phyloP scores from a whole-genome alignment of 257 asterid genomes.

The Rubia yunnanensis region DNA sequence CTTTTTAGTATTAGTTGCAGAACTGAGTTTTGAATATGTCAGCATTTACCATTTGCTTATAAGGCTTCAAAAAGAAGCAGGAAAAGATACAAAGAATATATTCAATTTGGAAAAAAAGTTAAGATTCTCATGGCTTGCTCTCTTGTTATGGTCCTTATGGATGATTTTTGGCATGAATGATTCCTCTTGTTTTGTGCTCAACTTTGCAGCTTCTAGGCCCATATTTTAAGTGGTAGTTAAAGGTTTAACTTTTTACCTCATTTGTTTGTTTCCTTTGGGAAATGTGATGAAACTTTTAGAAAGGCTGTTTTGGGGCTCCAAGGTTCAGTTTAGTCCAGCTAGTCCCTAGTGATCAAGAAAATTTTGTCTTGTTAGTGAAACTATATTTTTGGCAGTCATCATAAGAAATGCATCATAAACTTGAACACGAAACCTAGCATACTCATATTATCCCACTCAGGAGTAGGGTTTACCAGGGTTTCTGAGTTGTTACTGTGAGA shows the following conservation, averaged over 20 bases:
- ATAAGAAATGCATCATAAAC: neutral
- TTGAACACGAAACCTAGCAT: neutral
- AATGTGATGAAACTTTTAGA: neutral
- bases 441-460: too few species aligned
- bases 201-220: slow-evolving; percentile 18
- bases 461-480: neutral
- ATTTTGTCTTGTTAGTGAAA: neutral
- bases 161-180: slow-evolving; percentile 14
- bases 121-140: slow-evolving; percentile 10
- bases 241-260: neutral
- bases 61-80: slow-evolving; percentile 16
- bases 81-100: neutral
- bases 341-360: slow-evolving; percentile 6
- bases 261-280: slow-evolving; percentile 1
- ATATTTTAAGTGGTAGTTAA: neutral
- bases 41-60: neutral
- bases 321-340: slow-evolving; percentile 1
- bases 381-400: neutral
- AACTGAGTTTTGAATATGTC: neutral
- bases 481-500: neutral
- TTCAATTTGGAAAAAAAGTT: slow-evolving; percentile 5
- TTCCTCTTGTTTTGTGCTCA: slow-evolving; percentile 24
- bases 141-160: slow-evolving; percentile 10
- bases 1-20: neutral
- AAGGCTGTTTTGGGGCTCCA: slow-evolving; percentile 3